phyloP scores from a whole-genome alignment of 1,284 basidiomycete genomes.

The Ganoderma lingzhi region DNA sequence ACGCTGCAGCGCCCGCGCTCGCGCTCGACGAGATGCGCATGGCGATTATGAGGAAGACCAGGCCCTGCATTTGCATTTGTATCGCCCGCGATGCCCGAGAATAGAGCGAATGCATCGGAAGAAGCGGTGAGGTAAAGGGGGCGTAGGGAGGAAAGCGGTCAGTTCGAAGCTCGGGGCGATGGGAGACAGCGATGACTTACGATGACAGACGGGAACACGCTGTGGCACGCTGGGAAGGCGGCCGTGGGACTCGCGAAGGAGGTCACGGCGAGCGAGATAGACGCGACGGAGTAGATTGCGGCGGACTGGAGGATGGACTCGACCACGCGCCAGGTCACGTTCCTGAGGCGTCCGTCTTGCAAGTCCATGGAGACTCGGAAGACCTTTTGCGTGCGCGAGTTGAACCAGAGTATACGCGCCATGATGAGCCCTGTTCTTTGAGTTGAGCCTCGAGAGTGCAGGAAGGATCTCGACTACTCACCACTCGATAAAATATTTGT shows the following conservation, averaged over 20 bases:
- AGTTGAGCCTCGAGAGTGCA: background rate
- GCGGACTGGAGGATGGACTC: constrained; percentile 33
- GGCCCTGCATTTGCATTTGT: constrained; percentile 15
- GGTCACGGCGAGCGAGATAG: constrained; percentile 26
- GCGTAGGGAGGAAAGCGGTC: background rate
- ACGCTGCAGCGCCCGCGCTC: constrained; percentile 1
- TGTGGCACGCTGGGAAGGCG: constrained; percentile 24
- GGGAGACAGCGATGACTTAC: constrained; percentile 13
- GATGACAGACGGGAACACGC: constrained; percentile 30
- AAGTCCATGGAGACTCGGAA: background rate
- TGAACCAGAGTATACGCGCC: constrained; percentile 17
- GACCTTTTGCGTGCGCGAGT: background rate
- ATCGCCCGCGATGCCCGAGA: background rate
- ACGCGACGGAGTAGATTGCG: constrained; percentile 31
- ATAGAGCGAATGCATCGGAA: background rate
- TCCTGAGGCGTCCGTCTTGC: constrained; percentile 1
- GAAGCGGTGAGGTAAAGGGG: background rate
- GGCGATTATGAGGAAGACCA: constrained; percentile 32
- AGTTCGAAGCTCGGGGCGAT: background rate
- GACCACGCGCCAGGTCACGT: constrained; percentile 23
- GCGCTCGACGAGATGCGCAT: constrained; percentile 19
- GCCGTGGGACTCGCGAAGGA: constrained; percentile 27
- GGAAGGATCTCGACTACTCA: background rate
- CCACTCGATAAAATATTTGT: constrained; percentile 24
- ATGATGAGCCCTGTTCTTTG: constrained; percentile 17